phyloP scores from a whole-genome alignment of 352 stramenopile species.

The Globisporangium emineosum region DNA sequence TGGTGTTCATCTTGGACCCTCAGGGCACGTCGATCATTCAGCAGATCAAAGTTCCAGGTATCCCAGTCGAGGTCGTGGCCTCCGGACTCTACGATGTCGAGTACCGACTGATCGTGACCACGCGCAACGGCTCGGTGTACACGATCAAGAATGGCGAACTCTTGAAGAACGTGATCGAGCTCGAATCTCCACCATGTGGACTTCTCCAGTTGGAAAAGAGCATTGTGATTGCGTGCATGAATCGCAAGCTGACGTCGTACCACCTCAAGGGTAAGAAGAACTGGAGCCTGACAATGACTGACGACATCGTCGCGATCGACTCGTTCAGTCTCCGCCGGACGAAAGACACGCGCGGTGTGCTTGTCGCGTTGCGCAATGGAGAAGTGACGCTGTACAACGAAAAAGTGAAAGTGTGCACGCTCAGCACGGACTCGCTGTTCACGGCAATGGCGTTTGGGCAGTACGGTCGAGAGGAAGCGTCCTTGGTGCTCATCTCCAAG shows the following conservation, averaged over 20 bases:
- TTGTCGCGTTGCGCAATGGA: slow-evolving; percentile 83
- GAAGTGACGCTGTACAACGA: slow-evolving; percentile 89
- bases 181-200: slow-evolving; percentile 74
- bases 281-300: slow-evolving; percentile 82
- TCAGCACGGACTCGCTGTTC: slow-evolving; percentile 58
- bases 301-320: slow-evolving; percentile 82
- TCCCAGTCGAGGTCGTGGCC: slow-evolving; percentile 75
- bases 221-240: slow-evolving; percentile 87
- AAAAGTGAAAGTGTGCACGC: slow-evolving; percentile 78
- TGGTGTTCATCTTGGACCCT: slow-evolving; percentile 76
- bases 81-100: slow-evolving; percentile 80
- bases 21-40: slow-evolving; percentile 71
- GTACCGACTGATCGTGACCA: slow-evolving; percentile 84
- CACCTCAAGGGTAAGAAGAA: slow-evolving; percentile 91
- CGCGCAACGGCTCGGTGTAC: slow-evolving; percentile 82
- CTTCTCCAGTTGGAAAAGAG: slow-evolving; percentile 80
- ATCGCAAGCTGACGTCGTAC: slow-evolving; percentile 83
- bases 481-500: slow-evolving; percentile 78
- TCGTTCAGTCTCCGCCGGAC: slow-evolving; percentile 66
- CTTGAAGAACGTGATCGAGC: slow-evolving; percentile 82
- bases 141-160: slow-evolving; percentile 91
- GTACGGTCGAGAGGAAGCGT: slow-evolving; percentile 87
- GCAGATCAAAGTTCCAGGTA: slow-evolving; percentile 63
- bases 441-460: slow-evolving; percentile 86
- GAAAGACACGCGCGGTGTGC: slow-evolving; percentile 71